Base-by-base conservation (phyloP, 179 eudicot species). In the Spinacia oleracea region DNA sequence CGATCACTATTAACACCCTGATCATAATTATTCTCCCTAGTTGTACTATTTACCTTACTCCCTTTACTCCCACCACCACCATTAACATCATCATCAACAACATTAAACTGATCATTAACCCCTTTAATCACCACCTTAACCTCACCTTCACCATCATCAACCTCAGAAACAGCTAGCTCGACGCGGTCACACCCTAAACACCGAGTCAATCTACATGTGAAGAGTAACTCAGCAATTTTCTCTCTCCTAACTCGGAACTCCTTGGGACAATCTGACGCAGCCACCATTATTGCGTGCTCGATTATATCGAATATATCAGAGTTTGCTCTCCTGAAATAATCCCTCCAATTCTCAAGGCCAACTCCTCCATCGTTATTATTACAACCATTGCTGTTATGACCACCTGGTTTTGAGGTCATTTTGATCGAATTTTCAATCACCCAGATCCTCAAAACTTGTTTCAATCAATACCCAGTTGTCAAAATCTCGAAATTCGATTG, bases 291-390 rank as follows among this genome's bases (percentile, higher is more conserved):
- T 14, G 90, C 92, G 25, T 86, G 72, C 82, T 96, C 93, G 66
- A 96, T 93, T 77, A 89, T 89, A 73, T 89, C 91, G 67, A 93
- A 96, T 27, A 96, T 93, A 75, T 89, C 92, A n/a, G 87, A 79
- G 77, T 85, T 90, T 6, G 91, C 85, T 27, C 81, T 81, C 50
- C 89, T 79, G 46, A 94, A 95, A 79, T 81, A 90, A 48, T 88
- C 85, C 79, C 96, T 89, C 98, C 98, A 95, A 72, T 87, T 70
- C 67, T 88, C 93, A 23, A 95, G 79, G 70, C 77, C 83, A 40
- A 48, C 53, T 12, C 65, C 81, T 21, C 45, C 32, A 27, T 35
- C 40, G 0, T 16, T 38, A 38, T 11, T 46, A 18, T 45, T 35
- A 48, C 50, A 45, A 9, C 50, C 6, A 38, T 38, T 38, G 20